Percentiles rank a stretch among this genome's conserved stretches.
Conservation (phyloP, 192 early-diverging fungal genomes). For the Coemansia sp. region DNA sequence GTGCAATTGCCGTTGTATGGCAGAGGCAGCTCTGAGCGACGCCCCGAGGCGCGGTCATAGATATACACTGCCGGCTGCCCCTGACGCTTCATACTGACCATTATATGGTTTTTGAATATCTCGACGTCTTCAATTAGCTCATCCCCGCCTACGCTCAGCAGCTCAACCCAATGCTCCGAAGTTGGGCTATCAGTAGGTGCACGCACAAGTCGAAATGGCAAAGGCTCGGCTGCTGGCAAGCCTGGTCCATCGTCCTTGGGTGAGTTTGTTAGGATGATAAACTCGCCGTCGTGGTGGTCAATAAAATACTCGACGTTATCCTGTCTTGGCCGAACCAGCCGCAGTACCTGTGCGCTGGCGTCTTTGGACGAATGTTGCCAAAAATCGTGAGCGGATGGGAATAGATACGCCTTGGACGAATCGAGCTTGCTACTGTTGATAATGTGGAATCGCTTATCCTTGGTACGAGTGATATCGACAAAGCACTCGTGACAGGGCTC, state of each 20-base stretch:
- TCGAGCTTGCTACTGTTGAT: slow-evolving; percentile 74
- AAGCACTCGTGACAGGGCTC: slow-evolving; percentile 69
- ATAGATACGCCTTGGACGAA: slow-evolving; percentile 67
- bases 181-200: slow-evolving; percentile 43
- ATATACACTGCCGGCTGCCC: slow-evolving; percentile 42
- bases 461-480: slow-evolving; percentile 76
- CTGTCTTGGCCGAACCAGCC: slow-evolving; percentile 60
- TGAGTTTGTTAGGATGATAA: slow-evolving; percentile 54
- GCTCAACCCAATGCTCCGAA: slow-evolving; percentile 61
- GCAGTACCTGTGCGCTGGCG: slow-evolving; percentile 12
- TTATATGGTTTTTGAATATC: slow-evolving; percentile 60
- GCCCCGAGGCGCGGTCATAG: slow-evolving; percentile 21
- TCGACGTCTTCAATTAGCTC: slow-evolving; percentile 80
- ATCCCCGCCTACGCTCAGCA: slow-evolving; percentile 60
- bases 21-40: slow-evolving; percentile 27
- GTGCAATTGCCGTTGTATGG: slow-evolving; percentile 55
- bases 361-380: slow-evolving; percentile 10
- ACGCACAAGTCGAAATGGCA: slow-evolving; percentile 67
- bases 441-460: slow-evolving; percentile 68
- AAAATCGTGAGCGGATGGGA: slow-evolving; percentile 45
- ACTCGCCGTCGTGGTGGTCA: slow-evolving; percentile 67
- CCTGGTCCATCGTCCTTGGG: slow-evolving; percentile 7
- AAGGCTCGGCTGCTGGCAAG: slow-evolving; percentile 35
- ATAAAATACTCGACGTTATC: slow-evolving; percentile 72
- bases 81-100: slow-evolving; percentile 44